Evolutionary conservation across 108 stramenopile species (phyloP).

Genomic region (Skeletonema grethae): DNA sequence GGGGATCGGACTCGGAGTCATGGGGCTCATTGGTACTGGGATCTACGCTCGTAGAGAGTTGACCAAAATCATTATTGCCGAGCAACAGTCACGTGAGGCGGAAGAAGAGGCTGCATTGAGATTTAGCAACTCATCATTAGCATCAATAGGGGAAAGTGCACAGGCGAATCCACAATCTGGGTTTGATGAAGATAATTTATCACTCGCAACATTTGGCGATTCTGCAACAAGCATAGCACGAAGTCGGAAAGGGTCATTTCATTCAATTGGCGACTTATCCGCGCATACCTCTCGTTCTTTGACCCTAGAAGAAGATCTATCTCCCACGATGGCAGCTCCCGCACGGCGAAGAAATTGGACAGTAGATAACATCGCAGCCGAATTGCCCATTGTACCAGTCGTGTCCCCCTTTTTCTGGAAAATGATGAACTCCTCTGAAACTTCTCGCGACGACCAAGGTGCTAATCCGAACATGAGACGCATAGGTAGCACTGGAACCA

Average conservation of each 20-base stretch:
- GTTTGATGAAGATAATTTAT: not conserved
- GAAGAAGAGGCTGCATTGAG: slow-evolving; percentile 22
- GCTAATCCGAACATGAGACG: not conserved
- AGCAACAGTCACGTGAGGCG: slow-evolving; percentile 22
- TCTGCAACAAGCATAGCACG: not conserved
- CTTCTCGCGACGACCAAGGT: not conserved
- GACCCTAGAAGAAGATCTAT: not conserved
- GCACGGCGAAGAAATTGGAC: slow-evolving; percentile 4
- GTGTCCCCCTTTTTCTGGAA: not conserved
- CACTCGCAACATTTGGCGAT: not conserved
- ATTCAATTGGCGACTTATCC: not conserved
- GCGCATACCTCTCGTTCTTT: not conserved
- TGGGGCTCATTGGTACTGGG: slow-evolving; percentile 41
- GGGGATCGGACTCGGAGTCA: slow-evolving; percentile 31
- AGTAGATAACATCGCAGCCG: not conserved
- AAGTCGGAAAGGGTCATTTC: not conserved
- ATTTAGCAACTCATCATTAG: not conserved
- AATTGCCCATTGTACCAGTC: not conserved
- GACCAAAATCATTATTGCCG: slow-evolving; percentile 43
- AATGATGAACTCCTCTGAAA: not conserved
- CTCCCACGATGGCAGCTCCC: not conserved
- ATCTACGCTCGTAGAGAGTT: slow-evolving; percentile 46
- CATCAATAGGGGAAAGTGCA: not conserved
- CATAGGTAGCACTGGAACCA: not conserved
- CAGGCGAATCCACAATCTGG: slow-evolving; percentile 2